Conservation (phyloP, 192 early-diverging fungal genomes). For the Dispira simplex region DNA sequence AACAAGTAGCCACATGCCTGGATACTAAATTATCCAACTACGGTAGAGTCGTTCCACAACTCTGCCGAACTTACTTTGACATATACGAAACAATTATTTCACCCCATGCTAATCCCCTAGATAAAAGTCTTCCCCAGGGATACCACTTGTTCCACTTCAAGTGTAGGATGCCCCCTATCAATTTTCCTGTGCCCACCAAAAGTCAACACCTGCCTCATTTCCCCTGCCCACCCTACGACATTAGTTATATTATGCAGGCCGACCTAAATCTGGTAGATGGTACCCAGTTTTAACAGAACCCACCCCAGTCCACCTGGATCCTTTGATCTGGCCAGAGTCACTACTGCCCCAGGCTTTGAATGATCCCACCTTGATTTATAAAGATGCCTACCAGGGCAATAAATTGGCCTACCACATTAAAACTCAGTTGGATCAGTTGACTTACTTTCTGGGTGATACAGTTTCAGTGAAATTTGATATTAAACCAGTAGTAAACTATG, state of each 20-base stretch:
- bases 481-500: not conserved
- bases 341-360: not conserved
- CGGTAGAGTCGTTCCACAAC: not conserved
- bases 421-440: not conserved
- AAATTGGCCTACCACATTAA: not conserved
- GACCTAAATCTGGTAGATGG: not conserved
- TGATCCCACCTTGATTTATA: not conserved
- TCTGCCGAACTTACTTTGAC: not conserved
- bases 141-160: not conserved
- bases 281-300: not conserved
- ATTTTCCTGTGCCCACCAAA: not conserved
- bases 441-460: conserved; percentile 1
- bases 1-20: not conserved
- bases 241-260: not conserved
- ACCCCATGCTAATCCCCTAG: no score
- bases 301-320: not conserved
- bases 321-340: not conserved
- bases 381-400: not conserved
- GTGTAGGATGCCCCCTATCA: conserved; percentile 4
- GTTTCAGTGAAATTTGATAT: not conserved
- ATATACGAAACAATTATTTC: not conserved
- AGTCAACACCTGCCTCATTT: not conserved
- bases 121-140: not conserved
- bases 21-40: not conserved
- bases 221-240: not conserved